Percentiles rank a stretch among this genome's conserved stretches.
These are phyloP conservation scores for Nakaseomyces kungkrabaensis DNA, from an alignment of 1,139 yeast genomes.

Conservation along the genomic window DNA sequence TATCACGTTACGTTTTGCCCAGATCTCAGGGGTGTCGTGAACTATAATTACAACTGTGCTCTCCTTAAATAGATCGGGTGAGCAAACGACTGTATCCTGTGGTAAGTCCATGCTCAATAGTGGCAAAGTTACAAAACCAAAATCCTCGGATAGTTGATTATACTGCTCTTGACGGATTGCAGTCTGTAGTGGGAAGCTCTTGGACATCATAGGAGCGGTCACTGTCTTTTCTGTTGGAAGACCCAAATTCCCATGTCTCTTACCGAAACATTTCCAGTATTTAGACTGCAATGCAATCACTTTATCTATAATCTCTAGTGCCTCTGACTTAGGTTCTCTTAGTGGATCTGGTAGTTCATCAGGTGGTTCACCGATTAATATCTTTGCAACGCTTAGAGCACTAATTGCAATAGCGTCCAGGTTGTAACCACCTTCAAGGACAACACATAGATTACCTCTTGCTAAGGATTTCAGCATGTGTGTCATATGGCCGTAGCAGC, in stretches of 20 bases:
- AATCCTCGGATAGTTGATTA: slow-evolving; percentile 42
- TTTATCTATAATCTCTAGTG: slow-evolving; percentile 78
- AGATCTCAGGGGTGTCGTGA: slow-evolving; percentile 88
- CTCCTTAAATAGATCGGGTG: slow-evolving; percentile 59
- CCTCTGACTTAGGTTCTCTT: slow-evolving; percentile 58
- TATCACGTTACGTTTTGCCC: slow-evolving; percentile 79
- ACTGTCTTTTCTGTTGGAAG: slow-evolving; percentile 11
- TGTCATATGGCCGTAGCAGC: slow-evolving; percentile 95
- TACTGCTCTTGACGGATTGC: slow-evolving; percentile 69
- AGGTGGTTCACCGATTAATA: slow-evolving; percentile 90
- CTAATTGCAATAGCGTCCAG: slow-evolving; percentile 82
- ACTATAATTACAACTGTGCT: slow-evolving; percentile 58
- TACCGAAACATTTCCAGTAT: slow-evolving; percentile 74
- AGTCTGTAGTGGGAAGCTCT: slow-evolving; percentile 46
- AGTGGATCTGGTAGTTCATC: slow-evolving; percentile 43
- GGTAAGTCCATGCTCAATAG: slow-evolving; percentile 44
- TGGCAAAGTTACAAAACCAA: slow-evolving; percentile 61
- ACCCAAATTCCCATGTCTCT: slow-evolving; percentile 40
- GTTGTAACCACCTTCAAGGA: slow-evolving; percentile 94
- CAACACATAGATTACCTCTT: slow-evolving; percentile 78
- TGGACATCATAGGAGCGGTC: slow-evolving; percentile 18
- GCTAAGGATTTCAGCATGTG: slow-evolving; percentile 83
- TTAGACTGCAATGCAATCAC: slow-evolving; percentile 73
- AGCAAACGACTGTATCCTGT: slow-evolving; percentile 66
- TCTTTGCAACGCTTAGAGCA: slow-evolving; percentile 88